Percentiles rank a stretch among this genome's conserved stretches.
Conservation (phyloP, 148 eudicot genomes). For the Vaccinium corymbosum region DNA sequence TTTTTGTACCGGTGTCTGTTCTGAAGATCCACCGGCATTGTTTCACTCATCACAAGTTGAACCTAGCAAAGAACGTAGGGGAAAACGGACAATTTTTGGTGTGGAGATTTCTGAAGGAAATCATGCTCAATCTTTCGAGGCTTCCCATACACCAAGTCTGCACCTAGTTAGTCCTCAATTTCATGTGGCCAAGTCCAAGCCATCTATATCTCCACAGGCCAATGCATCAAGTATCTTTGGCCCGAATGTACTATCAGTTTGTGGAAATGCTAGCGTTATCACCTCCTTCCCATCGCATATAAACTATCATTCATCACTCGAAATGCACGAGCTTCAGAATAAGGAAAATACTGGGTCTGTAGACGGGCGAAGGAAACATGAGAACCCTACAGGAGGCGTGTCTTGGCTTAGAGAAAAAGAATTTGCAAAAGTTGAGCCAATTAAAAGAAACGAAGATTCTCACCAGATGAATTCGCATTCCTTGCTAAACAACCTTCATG, state of each 20-base stretch:
- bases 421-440: constrained; percentile 8
- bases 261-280: neutral
- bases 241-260: constrained; percentile 6
- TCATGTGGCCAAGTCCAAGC: neutral
- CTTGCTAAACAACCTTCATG: constrained; percentile 23
- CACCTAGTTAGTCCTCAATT: neutral
- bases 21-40: constrained; percentile 5
- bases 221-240: neutral
- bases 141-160: neutral
- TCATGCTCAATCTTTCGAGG: constrained; percentile 7
- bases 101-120: constrained; percentile 35
- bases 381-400: constrained; percentile 14
- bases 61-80: constrained; percentile 17
- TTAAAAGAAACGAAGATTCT: constrained; percentile 14
- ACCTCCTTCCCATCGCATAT: neutral
- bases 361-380: constrained; percentile 16
- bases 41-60: constrained; percentile 14
- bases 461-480: constrained; percentile 27
- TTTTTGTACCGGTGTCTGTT: neutral
- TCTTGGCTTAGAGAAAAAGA: constrained; percentile 24
- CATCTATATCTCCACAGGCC: neutral
- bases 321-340: neutral
- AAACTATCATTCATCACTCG: neutral
- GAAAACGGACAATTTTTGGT: constrained; percentile 36
- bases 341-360: neutral